phyloP scores from a whole-genome alignment of 164 flowering plant genomes.

The Piper betle region DNA sequence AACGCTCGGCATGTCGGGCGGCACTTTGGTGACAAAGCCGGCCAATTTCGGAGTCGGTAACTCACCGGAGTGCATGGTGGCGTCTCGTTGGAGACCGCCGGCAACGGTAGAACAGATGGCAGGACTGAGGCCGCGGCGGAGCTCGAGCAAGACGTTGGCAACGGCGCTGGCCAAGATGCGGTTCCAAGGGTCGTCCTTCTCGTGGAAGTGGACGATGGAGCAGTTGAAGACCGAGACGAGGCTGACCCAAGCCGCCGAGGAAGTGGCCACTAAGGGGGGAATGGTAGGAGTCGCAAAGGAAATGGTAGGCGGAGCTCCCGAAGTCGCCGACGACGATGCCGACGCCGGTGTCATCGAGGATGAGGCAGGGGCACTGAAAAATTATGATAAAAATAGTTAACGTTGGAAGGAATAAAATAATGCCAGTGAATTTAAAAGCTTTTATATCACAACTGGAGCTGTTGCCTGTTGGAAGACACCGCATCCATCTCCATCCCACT shows the following conservation, averaged over 20 bases:
- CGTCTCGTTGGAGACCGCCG: constrained; percentile 63
- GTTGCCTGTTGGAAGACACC: too few species aligned
- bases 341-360: constrained; percentile 80
- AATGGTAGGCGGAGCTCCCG: constrained; percentile 66
- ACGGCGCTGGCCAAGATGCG: constrained; percentile 86
- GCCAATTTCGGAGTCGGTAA: too few species aligned
- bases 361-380: constrained; percentile 74
- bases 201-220: constrained; percentile 63
- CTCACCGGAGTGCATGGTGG: constrained; percentile 85
- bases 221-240: constrained; percentile 76
- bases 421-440: too few species aligned
- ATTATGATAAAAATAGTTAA: too few species aligned
- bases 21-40: too few species aligned
- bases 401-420: too few species aligned
- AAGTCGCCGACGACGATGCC: constrained; percentile 88
- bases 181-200: constrained; percentile 97
- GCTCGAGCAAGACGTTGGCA: constrained; percentile 74
- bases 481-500: too few species aligned
- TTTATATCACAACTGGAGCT: too few species aligned
- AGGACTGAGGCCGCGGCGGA: constrained; percentile 61
- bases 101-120: constrained; percentile 47
- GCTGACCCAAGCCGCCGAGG: constrained; percentile 88
- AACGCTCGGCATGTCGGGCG: too few species aligned
- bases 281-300: constrained; percentile 57
- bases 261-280: constrained; percentile 83